phyloP scores from a whole-genome alignment of 2,329 filamentous ascomycete genomes.

The Venturia pyrina region DNA sequence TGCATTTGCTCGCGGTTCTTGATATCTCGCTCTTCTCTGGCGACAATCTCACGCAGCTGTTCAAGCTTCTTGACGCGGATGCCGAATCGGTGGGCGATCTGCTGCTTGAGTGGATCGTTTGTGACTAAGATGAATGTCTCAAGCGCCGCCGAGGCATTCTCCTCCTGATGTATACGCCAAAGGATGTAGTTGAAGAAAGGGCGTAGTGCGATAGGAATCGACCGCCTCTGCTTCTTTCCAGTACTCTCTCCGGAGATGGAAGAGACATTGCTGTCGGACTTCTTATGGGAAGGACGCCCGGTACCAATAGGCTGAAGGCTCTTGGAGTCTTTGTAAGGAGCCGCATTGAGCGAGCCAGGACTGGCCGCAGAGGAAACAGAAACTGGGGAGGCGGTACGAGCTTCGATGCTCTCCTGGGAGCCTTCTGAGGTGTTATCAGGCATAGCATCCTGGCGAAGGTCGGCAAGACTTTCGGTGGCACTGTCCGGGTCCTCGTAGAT shows the following conservation, averaged over 20 bases:
- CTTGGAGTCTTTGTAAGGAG: slow-evolving; percentile 19
- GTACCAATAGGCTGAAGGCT: slow-evolving; percentile 1
- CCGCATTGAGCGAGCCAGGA: slow-evolving; percentile 22
- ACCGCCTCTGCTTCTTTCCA: slow-evolving; percentile 17
- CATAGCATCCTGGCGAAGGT: slow-evolving; percentile 20
- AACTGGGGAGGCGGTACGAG: slow-evolving; percentile 29
- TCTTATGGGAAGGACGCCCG: slow-evolving; percentile 17
- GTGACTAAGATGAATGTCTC: slow-evolving; percentile 43
- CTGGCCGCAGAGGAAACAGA: slow-evolving; percentile 27
- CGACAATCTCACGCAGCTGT: slow-evolving; percentile 39
- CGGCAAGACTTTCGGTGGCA: slow-evolving; percentile 11
- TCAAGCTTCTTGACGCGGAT: slow-evolving; percentile 40
- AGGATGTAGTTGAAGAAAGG: slow-evolving; percentile 42
- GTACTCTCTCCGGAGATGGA: slow-evolving; percentile 15
- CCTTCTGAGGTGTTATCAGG: slow-evolving; percentile 32
- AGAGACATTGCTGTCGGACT: slow-evolving; percentile 12
- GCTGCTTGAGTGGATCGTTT: slow-evolving; percentile 37
- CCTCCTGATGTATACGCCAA: slow-evolving; percentile 41
- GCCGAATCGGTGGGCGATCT: slow-evolving; percentile 39
- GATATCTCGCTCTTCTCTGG: slow-evolving; percentile 39
- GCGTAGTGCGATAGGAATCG: slow-evolving; percentile 31
- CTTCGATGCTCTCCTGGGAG: slow-evolving; percentile 32
- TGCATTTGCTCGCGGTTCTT: slow-evolving; percentile 29
- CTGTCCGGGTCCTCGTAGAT: slow-evolving; percentile 1
- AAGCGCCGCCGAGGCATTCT: slow-evolving; percentile 35